Evolutionary conservation across 495 filamentous ascomycete species (phyloP), one percentile per base, ranked within the genome.

Genomic region (Penicillium fimorum): DNA sequence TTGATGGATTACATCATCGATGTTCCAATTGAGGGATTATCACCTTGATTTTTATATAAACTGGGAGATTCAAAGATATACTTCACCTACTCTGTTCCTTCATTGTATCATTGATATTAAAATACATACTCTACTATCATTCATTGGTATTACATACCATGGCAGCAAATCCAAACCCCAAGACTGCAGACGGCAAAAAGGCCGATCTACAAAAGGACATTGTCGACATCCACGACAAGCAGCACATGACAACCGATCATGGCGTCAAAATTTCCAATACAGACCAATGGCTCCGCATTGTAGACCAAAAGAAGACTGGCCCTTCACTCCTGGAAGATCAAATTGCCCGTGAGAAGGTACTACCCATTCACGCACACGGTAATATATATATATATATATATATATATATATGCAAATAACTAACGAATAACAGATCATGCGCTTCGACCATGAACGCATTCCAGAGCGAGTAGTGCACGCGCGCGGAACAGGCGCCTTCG

Each of bases 391-490:
- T 25, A 15, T 20, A 32, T 25, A 15, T 20, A n/a, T n/a, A 27
- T 25, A 3, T 43, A 27, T 25, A 3, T 43, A 32, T 25, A 15
- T 20, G 5, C 12, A 44, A 7, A n/a, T 12, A 5, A 18, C 45
- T 58, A 52, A 52, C 15, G 12, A n/a, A 25, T 5, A 32, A 13
- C 44, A 91, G 88, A 89, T 91, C 44, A 82, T 84, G 66, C 82
- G 84, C 55, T 93, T 96, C 65, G 90, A 94, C 63, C 90, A 94
- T 60, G 90, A 96, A 69, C 82, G 91, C 50, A 93, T 94, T 50
- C 91, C 91, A 3, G 91, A 95, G 71, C 80, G 92, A 49, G 91
- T 95, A 13, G 90, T 96, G 5, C 92, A 96, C 65, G 92, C 92
- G 27, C 87, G 91, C 32, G 92, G 91, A 20, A 75, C 82, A 13